These are phyloP conservation scores for Ascochyta viciae-villosae DNA, from an alignment of 2,329 filamentous ascomycete genomes.

Conservation along the genomic window DNA sequence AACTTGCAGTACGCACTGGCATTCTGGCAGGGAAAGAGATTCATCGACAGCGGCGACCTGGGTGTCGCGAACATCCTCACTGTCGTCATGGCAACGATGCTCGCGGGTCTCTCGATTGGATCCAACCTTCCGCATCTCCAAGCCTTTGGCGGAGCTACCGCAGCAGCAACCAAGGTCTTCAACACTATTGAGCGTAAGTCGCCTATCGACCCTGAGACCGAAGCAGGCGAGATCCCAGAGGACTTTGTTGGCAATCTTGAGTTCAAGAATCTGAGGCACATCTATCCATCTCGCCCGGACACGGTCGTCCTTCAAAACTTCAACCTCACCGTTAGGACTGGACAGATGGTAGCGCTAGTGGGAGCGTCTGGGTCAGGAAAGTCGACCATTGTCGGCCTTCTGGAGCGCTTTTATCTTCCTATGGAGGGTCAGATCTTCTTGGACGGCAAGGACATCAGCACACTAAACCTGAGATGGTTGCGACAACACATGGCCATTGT, in stretches of 20 bases:
- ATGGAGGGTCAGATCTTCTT: constrained; percentile 79
- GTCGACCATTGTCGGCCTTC: constrained; percentile 89
- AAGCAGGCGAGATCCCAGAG: constrained; percentile 75
- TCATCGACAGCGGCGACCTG: constrained; percentile 64
- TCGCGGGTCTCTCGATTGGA: constrained; percentile 89
- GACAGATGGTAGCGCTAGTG: constrained; percentile 91
- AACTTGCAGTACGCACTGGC: constrained; percentile 71
- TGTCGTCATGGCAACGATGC: constrained; percentile 89
- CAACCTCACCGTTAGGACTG: constrained; percentile 79
- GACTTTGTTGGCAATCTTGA: constrained; percentile 79
- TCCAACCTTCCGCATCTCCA: constrained; percentile 75
- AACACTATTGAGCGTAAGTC: constrained; percentile 89
- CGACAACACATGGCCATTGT: constrained; percentile 92
- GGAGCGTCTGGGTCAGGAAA: constrained; percentile 95
- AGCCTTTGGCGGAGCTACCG: constrained; percentile 82
- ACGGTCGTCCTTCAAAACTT: constrained; percentile 88
- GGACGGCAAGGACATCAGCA: constrained; percentile 82
- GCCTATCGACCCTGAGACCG: constrained; percentile 77
- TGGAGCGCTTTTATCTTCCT: constrained; percentile 94
- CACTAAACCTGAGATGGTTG: constrained; percentile 86
- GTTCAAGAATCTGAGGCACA: constrained; percentile 83
- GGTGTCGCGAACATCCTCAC: constrained; percentile 76
- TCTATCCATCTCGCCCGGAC: constrained; percentile 92
- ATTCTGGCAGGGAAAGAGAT: constrained; percentile 60
- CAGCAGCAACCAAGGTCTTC: constrained; percentile 90